Conservation (phyloP, 148 eudicot genomes). For the Silene conica region DNA sequence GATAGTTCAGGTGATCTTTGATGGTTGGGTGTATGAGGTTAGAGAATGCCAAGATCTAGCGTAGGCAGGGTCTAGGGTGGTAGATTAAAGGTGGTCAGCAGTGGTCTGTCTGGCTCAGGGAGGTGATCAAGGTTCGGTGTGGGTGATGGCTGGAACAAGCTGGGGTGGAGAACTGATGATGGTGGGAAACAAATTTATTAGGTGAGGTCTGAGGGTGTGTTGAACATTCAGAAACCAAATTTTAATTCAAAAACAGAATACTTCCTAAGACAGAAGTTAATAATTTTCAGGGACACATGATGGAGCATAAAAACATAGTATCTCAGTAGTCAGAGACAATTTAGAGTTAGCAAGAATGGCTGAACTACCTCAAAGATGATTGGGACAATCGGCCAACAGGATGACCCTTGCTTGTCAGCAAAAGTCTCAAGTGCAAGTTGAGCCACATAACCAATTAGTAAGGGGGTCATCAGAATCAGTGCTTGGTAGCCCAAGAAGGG, state of each 20-base stretch:
- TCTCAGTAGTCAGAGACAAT: not conserved
- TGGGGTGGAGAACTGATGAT: not conserved
- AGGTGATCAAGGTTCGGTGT: not conserved
- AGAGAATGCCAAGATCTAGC: not conserved
- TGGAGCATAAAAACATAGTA: not conserved
- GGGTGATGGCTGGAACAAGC: not conserved
- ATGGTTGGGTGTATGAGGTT: not conserved
- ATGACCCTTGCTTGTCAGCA: conserved; percentile 42
- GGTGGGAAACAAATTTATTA: not conserved
- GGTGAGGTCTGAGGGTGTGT: not conserved
- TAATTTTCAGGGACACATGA: not conserved
- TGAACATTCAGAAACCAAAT: not conserved
- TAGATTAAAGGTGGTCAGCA: not conserved
- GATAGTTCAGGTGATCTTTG: not conserved
- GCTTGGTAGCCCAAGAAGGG: conserved; percentile 61
- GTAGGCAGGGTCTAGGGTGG: not conserved
- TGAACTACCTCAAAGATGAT: conserved; percentile 71
- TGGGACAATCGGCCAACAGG: conserved; percentile 85
- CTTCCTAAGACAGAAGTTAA: too few species aligned
- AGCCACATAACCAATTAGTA: conserved; percentile 55
- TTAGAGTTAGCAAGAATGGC: not conserved
- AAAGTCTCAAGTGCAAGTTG: conserved; percentile 49
- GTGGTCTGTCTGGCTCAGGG: not conserved
- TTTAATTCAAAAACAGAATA: not conserved
- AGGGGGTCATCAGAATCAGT: conserved; percentile 56